Conservation (phyloP, 2,329 filamentous ascomycete species). For the Claviceps lovelessii region DNA sequence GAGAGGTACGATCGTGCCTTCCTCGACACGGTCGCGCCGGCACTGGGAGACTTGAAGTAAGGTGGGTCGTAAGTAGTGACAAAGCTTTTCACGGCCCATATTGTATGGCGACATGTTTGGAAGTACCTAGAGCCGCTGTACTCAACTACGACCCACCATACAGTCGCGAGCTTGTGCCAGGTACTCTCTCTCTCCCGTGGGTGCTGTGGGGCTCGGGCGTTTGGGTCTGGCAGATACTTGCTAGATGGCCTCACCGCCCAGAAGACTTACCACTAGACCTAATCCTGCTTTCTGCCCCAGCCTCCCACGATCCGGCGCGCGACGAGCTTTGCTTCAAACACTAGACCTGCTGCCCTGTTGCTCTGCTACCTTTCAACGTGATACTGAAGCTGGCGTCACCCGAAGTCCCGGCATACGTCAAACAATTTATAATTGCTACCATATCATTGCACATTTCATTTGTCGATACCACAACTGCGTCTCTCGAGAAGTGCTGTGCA, state of each 20-base stretch:
- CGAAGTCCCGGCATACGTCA: slow-evolving; percentile 4
- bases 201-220: neutral
- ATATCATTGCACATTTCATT: neutral
- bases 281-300: slow-evolving; percentile 8
- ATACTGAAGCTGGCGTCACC: slow-evolving; percentile 2
- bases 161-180: neutral
- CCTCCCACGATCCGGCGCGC: slow-evolving; percentile 5
- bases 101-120: neutral
- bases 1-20: slow-evolving; percentile 12
- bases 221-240: neutral
- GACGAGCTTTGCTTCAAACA: slow-evolving; percentile 7
- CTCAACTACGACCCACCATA: neutral
- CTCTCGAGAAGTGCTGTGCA: neutral
- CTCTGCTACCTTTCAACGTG: neutral
- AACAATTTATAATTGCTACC: neutral
- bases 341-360: neutral
- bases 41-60: neutral
- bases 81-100: neutral
- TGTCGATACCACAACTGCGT: neutral
- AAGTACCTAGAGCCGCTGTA: neutral
- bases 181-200: neutral
- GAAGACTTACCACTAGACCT: slow-evolving; percentile 3
- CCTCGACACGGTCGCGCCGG: neutral
- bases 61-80: neutral
- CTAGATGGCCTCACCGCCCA: slow-evolving; percentile 6